Base-by-base conservation (phyloP, 2,329 filamentous ascomycete genomes). In the Ophiostoma montium region DNA sequence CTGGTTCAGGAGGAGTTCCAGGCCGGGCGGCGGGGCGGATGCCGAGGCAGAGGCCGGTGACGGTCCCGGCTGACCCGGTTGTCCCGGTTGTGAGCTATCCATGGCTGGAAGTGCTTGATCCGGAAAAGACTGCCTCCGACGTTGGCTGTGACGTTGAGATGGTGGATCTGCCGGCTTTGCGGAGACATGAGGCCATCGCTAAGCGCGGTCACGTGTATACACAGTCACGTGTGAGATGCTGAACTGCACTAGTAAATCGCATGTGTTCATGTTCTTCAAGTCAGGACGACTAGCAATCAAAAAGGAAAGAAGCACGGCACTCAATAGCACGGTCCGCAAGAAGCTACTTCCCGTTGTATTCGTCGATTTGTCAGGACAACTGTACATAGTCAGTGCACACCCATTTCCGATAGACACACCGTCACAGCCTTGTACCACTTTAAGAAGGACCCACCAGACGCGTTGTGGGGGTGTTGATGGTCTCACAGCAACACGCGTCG, bases 401-500 rank as follows among this genome's bases (percentile, higher is more conserved):
- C 23, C 23, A 27, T 5, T 8, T 8, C 5, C 5, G 23, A 27
- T 42, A 42, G 10, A 12, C 12, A 5, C 15, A 42, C 39, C 10
- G 39, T 12, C 9, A 16, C n/a, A 42, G 39, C 39, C 39, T 30
- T 31, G 39, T 15, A 6, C 21, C 23, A 42, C 39, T 45, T 36
- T 30, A 36, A 21, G 31, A 30, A 12, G 31, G 41, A 33, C 38
- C 49, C 49, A 47, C 49, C n/a, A 10, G 30, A 50, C 52, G 52
- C 52, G 50, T 50, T 46, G 49, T 51, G 51, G 51, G n/a, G 46
- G 45, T 42, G 23, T 42, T 16, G 39, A 30, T n/a, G n/a, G 39
- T 16, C 36, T 5, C 16, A 42, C 39, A 30, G 43, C 44, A 47
- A 51, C n/a, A 48, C 52, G 49, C 52, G 52, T 49, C 39, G 46